Evolutionary conservation across 148 eudicot genomes (phyloP), one percentile per base, ranked within the genome.

Genomic region (Camellia sinensis): DNA sequence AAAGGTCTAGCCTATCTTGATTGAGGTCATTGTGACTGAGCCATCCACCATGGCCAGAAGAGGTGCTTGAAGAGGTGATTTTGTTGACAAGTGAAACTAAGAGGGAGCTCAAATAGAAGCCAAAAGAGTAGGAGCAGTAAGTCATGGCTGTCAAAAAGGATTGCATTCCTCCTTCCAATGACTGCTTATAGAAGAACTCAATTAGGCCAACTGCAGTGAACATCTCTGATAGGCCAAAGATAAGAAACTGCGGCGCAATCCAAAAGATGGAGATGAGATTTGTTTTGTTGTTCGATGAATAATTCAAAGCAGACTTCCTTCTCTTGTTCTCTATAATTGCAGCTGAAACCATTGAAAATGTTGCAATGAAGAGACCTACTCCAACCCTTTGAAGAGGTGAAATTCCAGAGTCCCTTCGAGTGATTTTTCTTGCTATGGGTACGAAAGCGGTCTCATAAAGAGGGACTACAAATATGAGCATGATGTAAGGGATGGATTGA

Each of bases 221-320:
- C 99, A 96, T 96, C 78, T 96, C 99, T 0, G 99, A 91, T 7
- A 96, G 41, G 13, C 99, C 99, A 13, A 93, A 96, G 3, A 96
- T 84, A 5, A 96, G 76, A 19, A 86, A 96, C 57, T 96, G 99
- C n/a, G 99, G 99, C 0, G 97, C 85, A 1, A 96, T 82, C 90
- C 92, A 94, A 65, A 96, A 90, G 11, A 94, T 91, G 19, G 95
- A 89, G 0, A 96, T 29, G 80, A 0, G 67, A 69, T 45, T 83
- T 60, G 0, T 79, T 68, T 3, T 10, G 80, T 0, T 0, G 87
- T 73, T 0, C 1, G 37, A 29, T 29, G 37, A 29, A 29, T 29
- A 29, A 29, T 29, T 29, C 37, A 29, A 29, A 29, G 37, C 37
- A 29, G 57, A 68, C 0, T 86, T 80, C 18, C 95, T 77, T 19